Percentiles rank a stretch among this genome's conserved stretches.
Conservation (phyloP, 805 yeast species). For the Candida rishiriensis region DNA sequence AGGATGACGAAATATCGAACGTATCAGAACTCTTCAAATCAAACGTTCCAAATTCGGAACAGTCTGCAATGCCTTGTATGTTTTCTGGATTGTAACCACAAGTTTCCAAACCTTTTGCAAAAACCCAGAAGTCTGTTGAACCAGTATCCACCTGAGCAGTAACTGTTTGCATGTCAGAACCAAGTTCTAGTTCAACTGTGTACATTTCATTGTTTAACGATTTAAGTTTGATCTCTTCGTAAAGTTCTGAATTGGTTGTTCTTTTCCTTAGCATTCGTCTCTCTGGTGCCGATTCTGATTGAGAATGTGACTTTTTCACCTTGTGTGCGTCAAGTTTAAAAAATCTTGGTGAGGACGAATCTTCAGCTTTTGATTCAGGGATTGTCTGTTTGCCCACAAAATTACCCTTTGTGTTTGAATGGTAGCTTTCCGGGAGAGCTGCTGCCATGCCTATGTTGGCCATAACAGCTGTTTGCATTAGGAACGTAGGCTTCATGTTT, state of each 20-base stretch:
- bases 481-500: too few species aligned
- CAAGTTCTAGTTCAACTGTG: slow-evolving; percentile 40
- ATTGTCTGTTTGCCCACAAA: too few species aligned
- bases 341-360: background rate
- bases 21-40: slow-evolving; percentile 12
- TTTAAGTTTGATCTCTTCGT: background rate
- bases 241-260: too few species aligned
- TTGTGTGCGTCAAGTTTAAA: background rate
- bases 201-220: slow-evolving; percentile 14
- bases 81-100: slow-evolving; percentile 4
- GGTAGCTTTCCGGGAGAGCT: too few species aligned
- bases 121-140: slow-evolving; percentile 62
- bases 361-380: too few species aligned
- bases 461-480: too few species aligned
- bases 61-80: slow-evolving; percentile 13
- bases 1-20: slow-evolving; percentile 31
- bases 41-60: slow-evolving; percentile 39
- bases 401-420: too few species aligned
- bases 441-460: too few species aligned
- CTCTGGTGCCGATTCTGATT: slow-evolving; percentile 15
- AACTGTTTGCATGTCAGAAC: slow-evolving; percentile 49
- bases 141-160: slow-evolving; percentile 60
- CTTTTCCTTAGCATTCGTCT: background rate
- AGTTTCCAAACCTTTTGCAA: slow-evolving; percentile 15
- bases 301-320: slow-evolving; percentile 16